Base-by-base conservation (phyloP, 1,284 basidiomycete species). In the Ganoderma lucidum region DNA sequence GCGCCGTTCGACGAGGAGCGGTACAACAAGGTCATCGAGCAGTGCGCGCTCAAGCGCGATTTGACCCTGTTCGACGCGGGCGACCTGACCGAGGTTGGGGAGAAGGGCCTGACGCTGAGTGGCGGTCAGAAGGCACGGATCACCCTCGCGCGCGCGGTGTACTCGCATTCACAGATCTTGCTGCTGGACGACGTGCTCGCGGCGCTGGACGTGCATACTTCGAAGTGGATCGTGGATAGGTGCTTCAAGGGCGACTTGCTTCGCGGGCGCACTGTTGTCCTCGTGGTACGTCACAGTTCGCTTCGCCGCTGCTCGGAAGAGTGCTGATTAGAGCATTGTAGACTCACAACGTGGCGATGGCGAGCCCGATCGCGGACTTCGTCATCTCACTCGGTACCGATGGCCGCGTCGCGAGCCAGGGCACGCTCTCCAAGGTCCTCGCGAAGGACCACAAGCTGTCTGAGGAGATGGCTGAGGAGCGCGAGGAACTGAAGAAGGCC, bases 41-140 rank as follows among this genome's bases (percentile, higher is more conserved):
- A 90, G 73, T 93, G 91, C 72, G 89, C 84, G 10, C 80, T 93
- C 37, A 85, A 88, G 73, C 84, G 84, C 6, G 92, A 93, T 73
- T 79, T 93, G 14, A 83, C 81, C 45, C 77, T 93, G 32, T 91
- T 93, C 74, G 88, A 91, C 56, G 91, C 91, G 64, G 91, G 92
- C 0, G 93, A 95, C 77, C 74, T 83, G 71, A 93, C 93, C 0
- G 92, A 93, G 78, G 88, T 91, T 51, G 90, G 90, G 10, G 89
- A 90, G 76, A 88, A 88, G 76, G 89, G 90, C 15, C 75, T 90
- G 30, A 90, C 89, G 5, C 76, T 88, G 23, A 90, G 88, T 75
- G 92, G 92, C 39, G 92, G 92, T n/a, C 92, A 93, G 77, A 93
- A 85, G 81, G 92, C 92, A 3, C 83, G 92, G 39, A 82, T 96